Evolutionary conservation across 164 flowering plant species (phyloP), one percentile per base, ranked within the genome.

Genomic region (Echeveria elegans): DNA sequence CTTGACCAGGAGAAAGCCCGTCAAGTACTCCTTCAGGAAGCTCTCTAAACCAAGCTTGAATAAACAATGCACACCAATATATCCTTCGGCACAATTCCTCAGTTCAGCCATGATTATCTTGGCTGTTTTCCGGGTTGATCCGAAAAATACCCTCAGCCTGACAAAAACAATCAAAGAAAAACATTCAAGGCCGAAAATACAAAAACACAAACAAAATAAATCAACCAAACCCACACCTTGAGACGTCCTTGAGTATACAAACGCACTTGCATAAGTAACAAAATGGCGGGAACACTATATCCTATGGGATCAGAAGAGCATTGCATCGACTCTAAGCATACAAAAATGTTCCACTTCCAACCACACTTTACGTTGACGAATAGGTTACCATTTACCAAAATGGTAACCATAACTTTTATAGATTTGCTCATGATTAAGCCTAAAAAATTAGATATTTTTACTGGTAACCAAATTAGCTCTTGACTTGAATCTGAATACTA

Each of bases 281-380:
- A 89, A 66, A 94, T 91, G 0, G 90, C 85, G 0, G 99, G 99
- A 21, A 94, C 88, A 63, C 99, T 91, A 56, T 91, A 88, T 37
- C 97, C 96, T 76, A 74, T 85, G n/a, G 87, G 70, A 72, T 91
- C 97, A 67, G 70, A 88, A 48, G 89, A 88, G 56, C 93, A 88
- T 61, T 94, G 97, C 99, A 94, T 91, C 23, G 99, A 91, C 70
- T 85, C 90, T 1, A 93, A 87, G 3, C 96, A 91, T 68, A 94
- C 97, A 1, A n/a, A n/a, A n/a, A n/a, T n/a, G n/a, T n/a, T n/a
- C n/a, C n/a, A n/a, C n/a, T n/a, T n/a, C 98, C 98, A 78, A 90
- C 89, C 38, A 89, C 98, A 60, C n/a, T n/a, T n/a, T n/a, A 78
- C 98, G n/a, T 94, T 75, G 76, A 80, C 50, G 28, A 6, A 26